These are phyloP conservation scores for Pleoardoris graminearum DNA, from an alignment of 2,329 filamentous ascomycete genomes.

Conservation along the genomic window DNA sequence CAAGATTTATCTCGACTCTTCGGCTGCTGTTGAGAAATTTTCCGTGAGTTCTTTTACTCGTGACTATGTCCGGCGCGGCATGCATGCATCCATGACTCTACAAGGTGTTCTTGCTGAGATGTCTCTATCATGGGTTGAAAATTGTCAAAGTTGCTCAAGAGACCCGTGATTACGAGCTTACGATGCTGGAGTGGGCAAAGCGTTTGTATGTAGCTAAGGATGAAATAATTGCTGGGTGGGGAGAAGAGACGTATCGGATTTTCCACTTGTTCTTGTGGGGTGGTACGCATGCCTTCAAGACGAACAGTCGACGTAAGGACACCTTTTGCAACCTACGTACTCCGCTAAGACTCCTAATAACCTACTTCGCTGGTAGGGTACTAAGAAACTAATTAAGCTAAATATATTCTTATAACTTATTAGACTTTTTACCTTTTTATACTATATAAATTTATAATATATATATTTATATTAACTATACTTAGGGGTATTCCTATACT, in stretches of 20 bases:
- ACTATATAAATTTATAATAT: no score
- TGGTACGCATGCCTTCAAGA: conserved; percentile 12
- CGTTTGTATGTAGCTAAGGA: conserved; percentile 12
- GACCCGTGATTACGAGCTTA: conserved; percentile 14
- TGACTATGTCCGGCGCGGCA: conserved; percentile 10
- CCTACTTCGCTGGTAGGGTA: no score
- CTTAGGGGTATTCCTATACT: no score
- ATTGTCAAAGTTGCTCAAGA: conserved; percentile 8
- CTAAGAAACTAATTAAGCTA: no score
- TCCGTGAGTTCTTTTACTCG: conserved; percentile 13
- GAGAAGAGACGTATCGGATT: conserved; percentile 12
- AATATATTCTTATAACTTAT: no score
- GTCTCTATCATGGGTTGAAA: conserved; percentile 13
- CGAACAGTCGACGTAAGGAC: no score
- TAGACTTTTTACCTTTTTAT: no score
- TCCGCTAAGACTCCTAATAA: no score
- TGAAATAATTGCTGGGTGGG: conserved; percentile 10
- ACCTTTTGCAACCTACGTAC: no score
- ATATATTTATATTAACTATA: no score
- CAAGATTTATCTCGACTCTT: conserved; percentile 10
- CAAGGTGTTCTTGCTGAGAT: conserved; percentile 13
- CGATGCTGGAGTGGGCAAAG: conserved; percentile 14
- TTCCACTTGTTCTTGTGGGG: conserved; percentile 14
- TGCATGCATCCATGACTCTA: conserved; percentile 12
- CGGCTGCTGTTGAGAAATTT: conserved; percentile 13